Percentiles rank a stretch among this genome's conserved stretches.
Evolutionary conservation across 179 eudicot genomes (phyloP).

Genomic region (Silene vulgaris): DNA sequence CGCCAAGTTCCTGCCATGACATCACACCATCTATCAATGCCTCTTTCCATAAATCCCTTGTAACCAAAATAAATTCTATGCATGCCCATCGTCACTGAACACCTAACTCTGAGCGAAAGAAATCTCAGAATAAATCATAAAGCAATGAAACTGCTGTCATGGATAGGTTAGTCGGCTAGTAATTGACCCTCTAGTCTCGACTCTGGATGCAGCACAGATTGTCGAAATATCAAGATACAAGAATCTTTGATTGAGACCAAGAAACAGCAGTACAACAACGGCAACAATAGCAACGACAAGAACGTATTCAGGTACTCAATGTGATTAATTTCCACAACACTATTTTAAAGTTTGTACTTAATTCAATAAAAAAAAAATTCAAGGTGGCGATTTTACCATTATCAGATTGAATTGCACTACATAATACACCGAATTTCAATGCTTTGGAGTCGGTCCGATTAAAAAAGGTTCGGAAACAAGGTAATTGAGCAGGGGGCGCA

Average conservation of each 20-base stretch:
- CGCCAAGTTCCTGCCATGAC: conserved; percentile 73
- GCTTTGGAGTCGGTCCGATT: too few relatives aligned
- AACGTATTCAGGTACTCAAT: not conserved
- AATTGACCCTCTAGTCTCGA: too few relatives aligned
- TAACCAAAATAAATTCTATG: not conserved
- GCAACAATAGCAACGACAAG: not conserved
- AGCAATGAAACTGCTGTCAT: too few relatives aligned
- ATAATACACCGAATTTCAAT: not conserved
- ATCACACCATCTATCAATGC: conserved; percentile 4
- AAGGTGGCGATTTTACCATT: not conserved
- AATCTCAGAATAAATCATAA: too few relatives aligned
- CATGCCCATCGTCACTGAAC: not conserved
- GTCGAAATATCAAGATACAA: too few relatives aligned
- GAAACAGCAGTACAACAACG: too few relatives aligned
- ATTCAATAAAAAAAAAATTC: not conserved
- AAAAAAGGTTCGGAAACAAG: too few relatives aligned
- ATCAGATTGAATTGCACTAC: not conserved
- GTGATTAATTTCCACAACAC: not conserved
- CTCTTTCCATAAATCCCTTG: not conserved
- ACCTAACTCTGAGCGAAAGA: not conserved
- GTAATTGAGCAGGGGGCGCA: too few relatives aligned
- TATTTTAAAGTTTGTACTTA: not conserved
- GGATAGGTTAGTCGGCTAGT: too few relatives aligned
- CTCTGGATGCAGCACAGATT: too few relatives aligned
- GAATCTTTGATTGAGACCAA: too few relatives aligned